Percentiles rank a stretch among this genome's conserved stretches.
phyloP scores from a whole-genome alignment of 2,329 filamentous ascomycete species.

The Ascochyta pisi region DNA sequence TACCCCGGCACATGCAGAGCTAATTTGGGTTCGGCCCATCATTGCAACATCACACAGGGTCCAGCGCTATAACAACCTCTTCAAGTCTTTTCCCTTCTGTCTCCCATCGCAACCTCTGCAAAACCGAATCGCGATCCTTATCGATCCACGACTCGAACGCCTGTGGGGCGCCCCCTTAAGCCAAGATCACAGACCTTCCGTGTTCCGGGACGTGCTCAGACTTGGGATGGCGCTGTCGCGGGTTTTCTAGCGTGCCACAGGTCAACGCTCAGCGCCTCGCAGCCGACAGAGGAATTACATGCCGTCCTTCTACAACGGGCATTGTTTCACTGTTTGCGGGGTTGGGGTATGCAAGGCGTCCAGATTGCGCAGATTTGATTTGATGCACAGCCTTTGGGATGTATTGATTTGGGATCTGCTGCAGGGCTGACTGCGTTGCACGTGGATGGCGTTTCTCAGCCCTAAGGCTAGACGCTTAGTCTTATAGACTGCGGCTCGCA shows the following conservation, averaged over 20 bases:
- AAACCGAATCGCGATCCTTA: neutral
- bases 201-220: conserved; percentile 16
- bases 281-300: neutral
- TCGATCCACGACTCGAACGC: conserved; percentile 2
- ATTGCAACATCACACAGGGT: conserved; percentile 12
- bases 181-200: conserved; percentile 16
- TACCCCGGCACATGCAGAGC: conserved; percentile 2
- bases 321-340: conserved; percentile 8
- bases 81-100: neutral
- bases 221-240: conserved; percentile 11
- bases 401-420: conserved; percentile 18
- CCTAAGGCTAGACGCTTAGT: conserved; percentile 20
- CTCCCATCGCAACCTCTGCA: neutral
- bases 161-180: conserved; percentile 18
- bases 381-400: conserved; percentile 5
- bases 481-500: conserved; percentile 16
- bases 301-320: conserved; percentile 3
- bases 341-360: conserved; percentile 5
- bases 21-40: neutral
- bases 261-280: conserved; percentile 12
- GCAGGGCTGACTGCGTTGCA: conserved; percentile 21
- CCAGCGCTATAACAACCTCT: conserved; percentile 1
- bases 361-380: conserved; percentile 4
- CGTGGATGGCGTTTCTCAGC: conserved; percentile 19
- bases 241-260: conserved; percentile 11